These are phyloP conservation scores for Podospora pseudoanserina DNA, from an alignment of 495 filamentous ascomycete species.

Conservation along the genomic window DNA sequence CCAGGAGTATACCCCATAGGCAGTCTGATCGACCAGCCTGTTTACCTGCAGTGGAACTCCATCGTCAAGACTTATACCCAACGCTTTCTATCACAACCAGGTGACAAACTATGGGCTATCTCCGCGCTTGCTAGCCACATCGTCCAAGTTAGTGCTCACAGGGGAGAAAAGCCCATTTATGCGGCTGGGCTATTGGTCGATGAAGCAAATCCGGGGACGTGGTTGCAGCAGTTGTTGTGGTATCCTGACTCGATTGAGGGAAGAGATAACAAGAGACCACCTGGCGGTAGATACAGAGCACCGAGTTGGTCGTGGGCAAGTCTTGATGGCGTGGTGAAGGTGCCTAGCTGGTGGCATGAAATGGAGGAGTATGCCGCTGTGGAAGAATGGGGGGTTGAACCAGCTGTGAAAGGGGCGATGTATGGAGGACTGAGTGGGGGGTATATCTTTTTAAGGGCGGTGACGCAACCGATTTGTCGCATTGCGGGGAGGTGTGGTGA, in stretches of 20 bases:
- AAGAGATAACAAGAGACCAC: not conserved
- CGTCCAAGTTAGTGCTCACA: not conserved
- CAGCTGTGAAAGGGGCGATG: not conserved
- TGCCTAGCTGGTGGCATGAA: not conserved
- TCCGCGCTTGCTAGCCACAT: conserved; percentile 10
- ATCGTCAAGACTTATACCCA: conserved; percentile 13
- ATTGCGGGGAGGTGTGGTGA: not conserved
- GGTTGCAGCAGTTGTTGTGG: conserved; percentile 14
- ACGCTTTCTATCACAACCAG: not conserved
- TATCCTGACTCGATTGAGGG: not conserved
- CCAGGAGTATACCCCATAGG: conserved; percentile 8
- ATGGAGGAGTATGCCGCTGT: not conserved
- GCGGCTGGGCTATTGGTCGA: conserved; percentile 9
- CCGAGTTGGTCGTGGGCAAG: not conserved
- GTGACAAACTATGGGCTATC: conserved; percentile 11
- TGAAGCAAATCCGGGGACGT: not conserved
- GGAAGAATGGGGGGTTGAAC: not conserved
- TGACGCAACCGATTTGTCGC: not conserved
- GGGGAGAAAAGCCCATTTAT: conserved; percentile 9
- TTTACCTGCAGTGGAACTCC: not conserved
- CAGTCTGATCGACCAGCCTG: conserved; percentile 8
- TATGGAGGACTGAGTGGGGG: not conserved
- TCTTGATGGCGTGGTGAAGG: not conserved
- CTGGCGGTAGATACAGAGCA: not conserved
- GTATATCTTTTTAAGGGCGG: not conserved